A percentile compares a stretch with the other conserved stretches of the same genome.
Conservation (phyloP, 139 green algal genomes). For the Coelastrella sp. region DNA sequence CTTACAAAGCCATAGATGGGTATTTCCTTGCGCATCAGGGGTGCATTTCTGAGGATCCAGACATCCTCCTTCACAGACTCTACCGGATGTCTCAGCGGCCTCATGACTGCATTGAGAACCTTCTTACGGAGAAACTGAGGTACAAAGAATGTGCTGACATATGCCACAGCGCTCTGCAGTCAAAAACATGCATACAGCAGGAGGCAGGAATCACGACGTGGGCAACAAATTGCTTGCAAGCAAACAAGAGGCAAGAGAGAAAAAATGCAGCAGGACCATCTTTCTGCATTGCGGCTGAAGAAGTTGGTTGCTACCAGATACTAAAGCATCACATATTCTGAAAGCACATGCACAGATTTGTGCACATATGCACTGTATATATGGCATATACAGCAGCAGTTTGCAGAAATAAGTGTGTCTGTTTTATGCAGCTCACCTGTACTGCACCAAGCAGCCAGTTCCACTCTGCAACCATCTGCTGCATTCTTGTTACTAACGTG, state of each 20-base stretch:
- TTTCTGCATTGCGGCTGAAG: too few species aligned
- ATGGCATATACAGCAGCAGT: too few species aligned
- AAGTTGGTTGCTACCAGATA: too few species aligned
- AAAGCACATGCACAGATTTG: too few species aligned
- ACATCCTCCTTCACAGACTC: conserved; percentile 33
- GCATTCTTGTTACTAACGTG: background rate
- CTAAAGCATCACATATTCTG: too few species aligned
- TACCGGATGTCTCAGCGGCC: conserved; percentile 22
- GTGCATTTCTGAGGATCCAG: conserved; percentile 35
- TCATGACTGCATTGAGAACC: conserved; percentile 11
- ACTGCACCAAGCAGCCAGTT: background rate
- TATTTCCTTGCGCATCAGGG: conserved; percentile 38
- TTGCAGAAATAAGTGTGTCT: too few species aligned
- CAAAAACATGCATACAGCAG: background rate
- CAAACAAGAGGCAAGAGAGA: too few species aligned
- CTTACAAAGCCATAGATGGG: conserved; percentile 46
- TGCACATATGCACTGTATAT: too few species aligned
- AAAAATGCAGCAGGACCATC: too few species aligned
- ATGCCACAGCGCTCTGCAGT: background rate
- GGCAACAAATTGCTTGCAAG: too few species aligned
- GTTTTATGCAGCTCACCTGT: conserved; percentile 6
- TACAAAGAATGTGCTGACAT: background rate
- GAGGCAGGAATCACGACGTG: too few species aligned
- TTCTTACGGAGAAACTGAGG: background rate
- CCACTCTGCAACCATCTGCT: conserved; percentile 29